A percentile compares a stretch with the other conserved stretches of the same genome.
These are phyloP conservation scores for Hypericum androsaemum DNA, from an alignment of 345 rosid genomes.

Conservation along the genomic window DNA sequence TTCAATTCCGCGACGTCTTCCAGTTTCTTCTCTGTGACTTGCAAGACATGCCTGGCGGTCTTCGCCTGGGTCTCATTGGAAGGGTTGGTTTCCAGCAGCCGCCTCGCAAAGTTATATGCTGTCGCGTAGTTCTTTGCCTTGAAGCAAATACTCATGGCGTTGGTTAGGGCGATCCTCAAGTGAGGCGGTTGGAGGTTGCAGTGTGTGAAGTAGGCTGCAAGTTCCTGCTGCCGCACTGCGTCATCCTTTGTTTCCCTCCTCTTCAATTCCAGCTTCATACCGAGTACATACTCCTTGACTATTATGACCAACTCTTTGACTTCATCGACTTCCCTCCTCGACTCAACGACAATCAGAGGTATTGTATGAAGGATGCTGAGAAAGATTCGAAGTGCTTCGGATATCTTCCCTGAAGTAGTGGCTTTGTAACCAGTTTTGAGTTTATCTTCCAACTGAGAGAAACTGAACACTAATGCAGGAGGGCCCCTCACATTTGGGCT, in stretches of 20 bases:
- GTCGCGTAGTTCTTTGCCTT: slow-evolving; percentile 71
- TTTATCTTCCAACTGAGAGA: slow-evolving; percentile 85
- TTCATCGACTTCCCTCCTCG: slow-evolving; percentile 96
- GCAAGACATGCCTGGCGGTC: slow-evolving; percentile 70
- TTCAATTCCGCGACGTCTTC: slow-evolving; percentile 54
- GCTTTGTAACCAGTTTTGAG: slow-evolving; percentile 86
- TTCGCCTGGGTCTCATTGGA: slow-evolving; percentile 62
- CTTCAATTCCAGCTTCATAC: slow-evolving; percentile 71
- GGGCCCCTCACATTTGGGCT: slow-evolving; percentile 81
- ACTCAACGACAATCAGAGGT: slow-evolving; percentile 80
- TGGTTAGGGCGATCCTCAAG: slow-evolving; percentile 59
- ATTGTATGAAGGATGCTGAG: slow-evolving; percentile 78
- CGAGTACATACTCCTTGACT: slow-evolving; percentile 79
- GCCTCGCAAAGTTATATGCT: slow-evolving; percentile 72
- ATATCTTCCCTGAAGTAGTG: slow-evolving; percentile 68
- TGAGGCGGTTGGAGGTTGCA: slow-evolving; percentile 85
- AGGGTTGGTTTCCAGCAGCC: slow-evolving; percentile 77
- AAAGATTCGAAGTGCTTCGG: slow-evolving; percentile 69
- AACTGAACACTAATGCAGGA: slow-evolving; percentile 67
- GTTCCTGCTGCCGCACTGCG: slow-evolving; percentile 77
- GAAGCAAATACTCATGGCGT: slow-evolving; percentile 74
- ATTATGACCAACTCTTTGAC: slow-evolving; percentile 73
- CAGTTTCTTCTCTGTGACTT: slow-evolving; percentile 76
- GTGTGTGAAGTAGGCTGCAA: slow-evolving; percentile 97
- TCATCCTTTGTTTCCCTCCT: slow-evolving; percentile 70